Evolutionary conservation across 2,329 filamentous ascomycete species (phyloP), one percentile per base, ranked within the genome.

Genomic region (Westerdykella aurantiaca): DNA sequence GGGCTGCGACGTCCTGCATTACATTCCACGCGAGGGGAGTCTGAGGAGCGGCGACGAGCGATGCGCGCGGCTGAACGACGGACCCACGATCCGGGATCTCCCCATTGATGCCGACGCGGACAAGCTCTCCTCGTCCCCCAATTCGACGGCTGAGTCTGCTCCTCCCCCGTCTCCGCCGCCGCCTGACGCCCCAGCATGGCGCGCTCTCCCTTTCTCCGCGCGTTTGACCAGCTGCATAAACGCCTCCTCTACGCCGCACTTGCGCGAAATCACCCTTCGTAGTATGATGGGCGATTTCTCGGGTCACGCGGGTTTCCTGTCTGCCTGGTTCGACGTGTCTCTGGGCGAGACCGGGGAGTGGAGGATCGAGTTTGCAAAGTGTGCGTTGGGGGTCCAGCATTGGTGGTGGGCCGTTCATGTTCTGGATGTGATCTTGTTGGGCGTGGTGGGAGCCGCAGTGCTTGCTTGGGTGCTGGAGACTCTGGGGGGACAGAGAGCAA

Each of bases 211-310:
- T 12, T 23, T 37, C 13, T 17, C 37, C 17, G 6, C 37, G 3
- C 37, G 5, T 3, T 3, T 16, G 33, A 14, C 34, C n/a, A 29
- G 9, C 25, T 29, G 25, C 25, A 29, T 29, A 9, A 17, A 51
- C 37, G 47, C 50, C 12, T 60, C 65, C 4, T 54, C 78, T 2
- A 35, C 33, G 2, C 80, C 85, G 0, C 85, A 85, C 0, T 73
- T 96, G 5, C 77, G 91, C 22, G 93, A 98, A 69, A 81, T 97
- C 51, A 98, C 93, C 0, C 86, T 98, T 2, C 82, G 90, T 46
- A 95, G 88, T 67, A 97, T 98, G 89, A 98, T 98, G 93, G 93
- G 93, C 44, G 86, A 87, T 44, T 98, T 86, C 67, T 84, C 82
- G n/a, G 93, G 93, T 16, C 93, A 96, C 63, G 88, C 89, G 0